phyloP scores from a whole-genome alignment of 2,329 filamentous ascomycete species.

The Exophiala calicioides region DNA sequence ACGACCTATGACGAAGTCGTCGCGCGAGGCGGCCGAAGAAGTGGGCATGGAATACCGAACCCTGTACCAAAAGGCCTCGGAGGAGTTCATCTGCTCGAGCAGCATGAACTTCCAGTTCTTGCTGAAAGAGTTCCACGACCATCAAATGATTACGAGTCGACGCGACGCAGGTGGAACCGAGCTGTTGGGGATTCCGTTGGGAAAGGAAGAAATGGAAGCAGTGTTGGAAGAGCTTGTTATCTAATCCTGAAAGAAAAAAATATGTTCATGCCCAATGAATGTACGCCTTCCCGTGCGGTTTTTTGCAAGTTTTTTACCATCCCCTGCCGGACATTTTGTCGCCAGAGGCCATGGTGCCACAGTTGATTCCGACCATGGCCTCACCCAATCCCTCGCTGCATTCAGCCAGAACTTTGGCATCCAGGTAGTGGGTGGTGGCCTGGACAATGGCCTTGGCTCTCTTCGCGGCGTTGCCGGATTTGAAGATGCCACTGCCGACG shows the following conservation, averaged over 20 bases:
- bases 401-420: constrained; percentile 81
- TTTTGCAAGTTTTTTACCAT: constrained; percentile 60
- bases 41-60: constrained; percentile 83
- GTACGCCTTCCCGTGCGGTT: neutral
- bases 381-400: constrained; percentile 88
- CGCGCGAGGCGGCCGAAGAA: constrained; percentile 37
- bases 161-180: constrained; percentile 86
- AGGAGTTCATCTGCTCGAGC: constrained; percentile 95
- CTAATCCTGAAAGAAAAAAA: constrained; percentile 2
- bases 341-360: constrained; percentile 70
- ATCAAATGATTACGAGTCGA: constrained; percentile 91
- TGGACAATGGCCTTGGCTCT: constrained; percentile 92
- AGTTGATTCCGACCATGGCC: constrained; percentile 96
- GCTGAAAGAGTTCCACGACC: constrained; percentile 96
- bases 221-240: constrained; percentile 58
- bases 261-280: neutral
- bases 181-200: constrained; percentile 79
- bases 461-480: constrained; percentile 86
- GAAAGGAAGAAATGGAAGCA: constrained; percentile 82
- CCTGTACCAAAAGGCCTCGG: constrained; percentile 91
- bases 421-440: constrained; percentile 86
- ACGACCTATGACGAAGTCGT: neutral
- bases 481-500: constrained; percentile 96
- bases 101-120: constrained; percentile 94
- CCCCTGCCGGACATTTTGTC: constrained; percentile 85